Base-by-base conservation (phyloP, 192 early-diverging fungal species). In the Thamnidium elegans region DNA sequence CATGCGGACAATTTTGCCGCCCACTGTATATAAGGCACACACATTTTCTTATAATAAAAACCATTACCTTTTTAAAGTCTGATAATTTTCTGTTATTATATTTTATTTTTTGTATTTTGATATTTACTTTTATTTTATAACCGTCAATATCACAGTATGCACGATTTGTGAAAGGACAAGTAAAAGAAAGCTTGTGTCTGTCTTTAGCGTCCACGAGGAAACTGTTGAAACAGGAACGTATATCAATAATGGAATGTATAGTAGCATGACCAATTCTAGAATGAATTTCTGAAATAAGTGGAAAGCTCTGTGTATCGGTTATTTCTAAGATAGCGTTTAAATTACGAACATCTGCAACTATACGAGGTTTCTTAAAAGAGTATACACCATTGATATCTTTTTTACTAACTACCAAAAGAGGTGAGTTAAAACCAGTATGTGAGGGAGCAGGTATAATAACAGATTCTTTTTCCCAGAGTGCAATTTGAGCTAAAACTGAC, bases 351-450 rank as follows among this genome's bases (percentile, higher is more conserved):
- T 70, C 34, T 4, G 34, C 34, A 7, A 36, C 73, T 42, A 70
- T 43, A 48, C 68, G 68, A 5, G 67, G 58, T 53, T 66, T 46
- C 43, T 17, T 19, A 48, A 30, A 9, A 15, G 21, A n/a, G 9
- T 65, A 54, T 1, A 66, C 65, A 2, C 67, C 68, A 26, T 32
- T 4, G 3, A 14, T 6, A 50, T 74, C 63, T 50, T 74, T 75
- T n/a, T 70, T 70, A 9, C 63, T 44, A 3, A 62, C 63, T 0
- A 75, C 15, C 31, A 62, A 61, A 4, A 71, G 10, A 3, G 58
- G 62, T 30, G 42, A 50, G 26, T 65, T 71, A 42, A 55, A 64
- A 1, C 8, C 45, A 8, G 36, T 63, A 21, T 47, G 26, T 19
- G 20, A 14, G 10, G 46, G 62, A 19, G 56, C 63, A 8, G 20